phyloP scores from a whole-genome alignment of 345 rosid species.

The Raphanus sativus region DNA sequence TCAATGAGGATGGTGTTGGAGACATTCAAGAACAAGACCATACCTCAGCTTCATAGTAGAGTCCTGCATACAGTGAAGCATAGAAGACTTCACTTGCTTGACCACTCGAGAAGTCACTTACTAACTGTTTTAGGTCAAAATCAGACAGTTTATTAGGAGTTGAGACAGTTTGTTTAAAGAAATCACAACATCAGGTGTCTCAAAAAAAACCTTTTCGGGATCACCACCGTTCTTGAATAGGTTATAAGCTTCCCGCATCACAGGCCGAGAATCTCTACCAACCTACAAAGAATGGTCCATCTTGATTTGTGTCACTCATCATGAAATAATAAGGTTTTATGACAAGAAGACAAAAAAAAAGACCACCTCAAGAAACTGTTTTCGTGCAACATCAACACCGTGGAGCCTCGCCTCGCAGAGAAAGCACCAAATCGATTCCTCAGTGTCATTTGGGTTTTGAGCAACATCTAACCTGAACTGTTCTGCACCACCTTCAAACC shows the following conservation, averaged over 20 bases:
- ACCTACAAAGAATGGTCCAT: conserved; percentile 49
- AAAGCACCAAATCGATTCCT: conserved; percentile 92
- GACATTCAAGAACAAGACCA: conserved; percentile 23
- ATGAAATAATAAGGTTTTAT: background rate
- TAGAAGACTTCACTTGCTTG: conserved; percentile 60
- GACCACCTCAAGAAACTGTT: conserved; percentile 71
- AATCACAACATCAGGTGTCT: background rate
- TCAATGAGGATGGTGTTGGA: background rate
- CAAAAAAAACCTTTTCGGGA: conserved; percentile 68
- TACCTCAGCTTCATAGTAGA: conserved; percentile 85
- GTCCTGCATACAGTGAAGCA: conserved; percentile 78
- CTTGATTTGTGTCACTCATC: background rate
- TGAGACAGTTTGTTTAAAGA: background rate
- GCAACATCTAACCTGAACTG: conserved; percentile 94
- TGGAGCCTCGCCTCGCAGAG: conserved; percentile 75
- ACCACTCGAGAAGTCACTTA: conserved; percentile 54
- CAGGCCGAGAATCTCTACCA: conserved; percentile 81
- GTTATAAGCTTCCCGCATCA: conserved; percentile 77
- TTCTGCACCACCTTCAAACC: conserved; percentile 87
- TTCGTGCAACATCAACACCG: conserved; percentile 67
- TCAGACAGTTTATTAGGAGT: background rate
- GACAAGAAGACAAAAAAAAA: conserved; percentile 5
- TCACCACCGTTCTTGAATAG: conserved; percentile 81
- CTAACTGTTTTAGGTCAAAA: conserved; percentile 45
- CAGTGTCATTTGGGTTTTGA: conserved; percentile 86